phyloP scores from a whole-genome alignment of 2,329 filamentous ascomycete species.

The Fusarium camptoceras region DNA sequence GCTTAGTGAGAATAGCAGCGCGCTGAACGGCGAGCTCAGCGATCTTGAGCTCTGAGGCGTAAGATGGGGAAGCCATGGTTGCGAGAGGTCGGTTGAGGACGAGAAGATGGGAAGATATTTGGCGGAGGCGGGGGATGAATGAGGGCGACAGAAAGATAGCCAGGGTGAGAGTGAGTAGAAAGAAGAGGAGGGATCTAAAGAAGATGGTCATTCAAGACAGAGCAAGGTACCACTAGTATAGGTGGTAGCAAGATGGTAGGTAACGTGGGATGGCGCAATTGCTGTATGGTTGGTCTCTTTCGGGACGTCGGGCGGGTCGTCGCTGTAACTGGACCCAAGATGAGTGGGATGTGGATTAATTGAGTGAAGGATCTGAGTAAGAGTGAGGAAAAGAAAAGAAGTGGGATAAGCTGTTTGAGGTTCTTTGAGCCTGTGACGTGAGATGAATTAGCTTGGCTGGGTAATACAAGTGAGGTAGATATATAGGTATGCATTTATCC shows the following conservation, averaged over 20 bases:
- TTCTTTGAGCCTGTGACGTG: constrained; percentile 16
- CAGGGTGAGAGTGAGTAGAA: constrained; percentile 45
- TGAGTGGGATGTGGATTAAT: constrained; percentile 30
- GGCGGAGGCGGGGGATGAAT: constrained; percentile 46
- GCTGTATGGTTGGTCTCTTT: constrained; percentile 31
- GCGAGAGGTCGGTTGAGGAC: constrained; percentile 39
- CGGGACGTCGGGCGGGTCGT: constrained; percentile 44
- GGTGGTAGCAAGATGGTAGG: constrained; percentile 4
- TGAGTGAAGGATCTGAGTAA: constrained; percentile 11
- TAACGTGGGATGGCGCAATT: constrained; percentile 40
- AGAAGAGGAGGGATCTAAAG: constrained; percentile 25
- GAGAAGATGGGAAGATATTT: constrained; percentile 44
- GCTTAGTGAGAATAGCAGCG: constrained; percentile 67
- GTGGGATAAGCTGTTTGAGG: constrained; percentile 24
- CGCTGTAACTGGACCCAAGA: constrained; percentile 27
- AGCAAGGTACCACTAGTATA: background rate
- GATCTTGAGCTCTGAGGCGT: constrained; percentile 82
- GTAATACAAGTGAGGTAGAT: constrained; percentile 4
- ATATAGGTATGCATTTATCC: background rate
- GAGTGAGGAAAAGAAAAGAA: constrained; percentile 19
- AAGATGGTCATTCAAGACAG: constrained; percentile 13
- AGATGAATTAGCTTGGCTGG: background rate
- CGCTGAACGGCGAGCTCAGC: constrained; percentile 91
- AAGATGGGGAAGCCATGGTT: constrained; percentile 58
- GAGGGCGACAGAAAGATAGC: constrained; percentile 46